phyloP scores from a whole-genome alignment of 2,329 filamentous ascomycete genomes.

The Fusarium poae region DNA sequence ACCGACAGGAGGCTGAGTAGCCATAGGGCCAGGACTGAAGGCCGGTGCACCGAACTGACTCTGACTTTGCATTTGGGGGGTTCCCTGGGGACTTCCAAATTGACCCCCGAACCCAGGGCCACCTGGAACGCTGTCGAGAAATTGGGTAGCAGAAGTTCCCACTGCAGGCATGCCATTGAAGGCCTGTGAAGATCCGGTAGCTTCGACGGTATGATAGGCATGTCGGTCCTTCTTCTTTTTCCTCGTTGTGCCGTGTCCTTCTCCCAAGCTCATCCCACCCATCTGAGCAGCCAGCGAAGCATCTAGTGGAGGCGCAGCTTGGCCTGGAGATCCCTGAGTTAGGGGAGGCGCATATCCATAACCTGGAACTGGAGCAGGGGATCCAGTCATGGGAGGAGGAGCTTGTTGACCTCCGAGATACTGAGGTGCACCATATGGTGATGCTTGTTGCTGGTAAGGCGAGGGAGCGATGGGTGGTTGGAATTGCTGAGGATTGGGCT shows the following conservation, averaged over 20 bases:
- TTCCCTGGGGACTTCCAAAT: slow-evolving; percentile 60
- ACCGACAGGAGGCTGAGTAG: slow-evolving; percentile 40
- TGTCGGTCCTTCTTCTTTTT: slow-evolving; percentile 96
- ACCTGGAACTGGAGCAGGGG: slow-evolving; percentile 45
- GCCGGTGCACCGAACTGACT: slow-evolving; percentile 73
- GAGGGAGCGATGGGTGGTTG: slow-evolving; percentile 66
- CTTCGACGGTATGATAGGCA: slow-evolving; percentile 88
- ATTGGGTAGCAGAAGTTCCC: slow-evolving; percentile 62
- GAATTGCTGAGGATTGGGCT: slow-evolving; percentile 68
- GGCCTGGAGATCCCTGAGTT: slow-evolving; percentile 44
- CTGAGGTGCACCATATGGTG: slow-evolving; percentile 57
- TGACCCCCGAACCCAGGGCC: slow-evolving; percentile 57
- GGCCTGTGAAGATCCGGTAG: slow-evolving; percentile 74
- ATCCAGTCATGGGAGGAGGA: slow-evolving; percentile 44
- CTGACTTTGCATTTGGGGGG: slow-evolving; percentile 55
- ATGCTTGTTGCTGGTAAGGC: slow-evolving; percentile 64
- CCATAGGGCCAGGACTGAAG: slow-evolving; percentile 46
- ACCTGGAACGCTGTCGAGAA: slow-evolving; percentile 53
- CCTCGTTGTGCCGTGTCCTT: slow-evolving; percentile 64
- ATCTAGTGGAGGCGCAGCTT: slow-evolving; percentile 58
- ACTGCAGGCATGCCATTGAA: slow-evolving; percentile 76
- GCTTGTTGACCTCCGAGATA: slow-evolving; percentile 56
- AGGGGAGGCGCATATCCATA: slow-evolving; percentile 50
- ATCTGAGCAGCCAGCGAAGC: slow-evolving; percentile 76
- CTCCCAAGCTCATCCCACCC: slow-evolving; percentile 78